Percentiles rank a stretch among this genome's conserved stretches.
phyloP scores from a whole-genome alignment of 441 rosid species.

The Sinapis alba region DNA sequence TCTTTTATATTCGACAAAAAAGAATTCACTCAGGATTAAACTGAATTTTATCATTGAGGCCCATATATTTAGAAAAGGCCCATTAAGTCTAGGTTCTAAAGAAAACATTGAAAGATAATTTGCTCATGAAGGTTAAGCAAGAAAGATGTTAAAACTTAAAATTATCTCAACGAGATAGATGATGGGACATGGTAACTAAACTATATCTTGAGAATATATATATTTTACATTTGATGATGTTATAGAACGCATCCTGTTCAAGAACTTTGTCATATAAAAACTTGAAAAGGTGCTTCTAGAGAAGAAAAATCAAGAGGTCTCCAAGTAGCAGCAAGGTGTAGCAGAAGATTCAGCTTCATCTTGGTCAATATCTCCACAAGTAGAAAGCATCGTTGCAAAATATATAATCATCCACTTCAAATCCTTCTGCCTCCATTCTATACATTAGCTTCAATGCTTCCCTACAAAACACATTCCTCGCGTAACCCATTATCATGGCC shows the following conservation, averaged over 20 bases:
- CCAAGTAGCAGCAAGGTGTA: conserved; percentile 44
- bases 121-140: neutral
- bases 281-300: neutral
- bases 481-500: conserved; percentile 77
- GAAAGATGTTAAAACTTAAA: neutral
- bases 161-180: neutral
- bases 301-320: conserved; percentile 40
- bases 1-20: too few species aligned
- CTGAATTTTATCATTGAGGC: neutral
- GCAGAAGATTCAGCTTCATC: conserved; percentile 46
- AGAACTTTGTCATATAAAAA: neutral
- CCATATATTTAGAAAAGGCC: neutral
- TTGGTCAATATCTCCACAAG: conserved; percentile 59
- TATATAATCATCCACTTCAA: conserved; percentile 68
- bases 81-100: neutral
- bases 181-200: neutral
- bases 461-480: conserved; percentile 63
- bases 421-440: conserved; percentile 73
- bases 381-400: conserved; percentile 54
- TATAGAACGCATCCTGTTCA: neutral
- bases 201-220: neutral
- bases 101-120: neutral
- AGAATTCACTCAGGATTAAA: too few species aligned
- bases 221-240: conserved; percentile 21
- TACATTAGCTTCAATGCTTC: conserved; percentile 83